Evolutionary conservation across 2,329 filamentous ascomycete species (phyloP).

Genomic region (Neofusicoccum sp.): DNA sequence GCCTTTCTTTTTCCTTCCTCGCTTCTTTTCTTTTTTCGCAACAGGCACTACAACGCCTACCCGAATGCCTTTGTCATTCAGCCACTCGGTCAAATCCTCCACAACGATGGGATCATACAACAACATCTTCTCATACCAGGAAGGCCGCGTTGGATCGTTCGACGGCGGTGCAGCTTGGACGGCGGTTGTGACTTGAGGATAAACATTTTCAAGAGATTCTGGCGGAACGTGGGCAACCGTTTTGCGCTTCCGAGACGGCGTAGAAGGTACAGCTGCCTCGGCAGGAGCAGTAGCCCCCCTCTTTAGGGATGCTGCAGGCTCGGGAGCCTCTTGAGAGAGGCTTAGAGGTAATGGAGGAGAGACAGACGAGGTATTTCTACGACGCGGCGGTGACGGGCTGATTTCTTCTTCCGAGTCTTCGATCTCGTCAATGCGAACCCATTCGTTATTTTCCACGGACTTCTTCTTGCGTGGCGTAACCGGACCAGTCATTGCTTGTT

Average conservation of each 20-base stretch:
- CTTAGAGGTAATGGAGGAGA: constrained; percentile 26
- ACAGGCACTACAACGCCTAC: constrained; percentile 58
- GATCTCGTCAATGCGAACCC: constrained; percentile 42
- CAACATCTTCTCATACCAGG: constrained; percentile 91
- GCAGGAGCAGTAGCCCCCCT: background rate
- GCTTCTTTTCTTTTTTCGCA: background rate
- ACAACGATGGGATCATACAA: constrained; percentile 89
- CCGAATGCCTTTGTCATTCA: constrained; percentile 58
- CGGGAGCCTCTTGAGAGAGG: background rate
- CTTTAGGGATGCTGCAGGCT: background rate
- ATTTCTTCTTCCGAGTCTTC: constrained; percentile 40
- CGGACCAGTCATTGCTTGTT: background rate
- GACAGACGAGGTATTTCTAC: constrained; percentile 6
- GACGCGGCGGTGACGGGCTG: constrained; percentile 39
- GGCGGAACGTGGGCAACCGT: background rate
- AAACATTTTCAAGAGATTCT: constrained; percentile 34
- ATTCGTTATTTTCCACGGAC: constrained; percentile 18
- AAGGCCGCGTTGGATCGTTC: constrained; percentile 49
- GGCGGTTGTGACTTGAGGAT: constrained; percentile 50
- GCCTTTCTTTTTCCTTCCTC: background rate
- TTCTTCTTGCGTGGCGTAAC: background rate
- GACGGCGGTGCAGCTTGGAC: constrained; percentile 49
- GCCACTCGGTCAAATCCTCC: constrained; percentile 81
- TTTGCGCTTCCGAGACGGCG: background rate
- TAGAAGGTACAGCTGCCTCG: background rate